Conservation (phyloP, 1,284 basidiomycete species). For the Spongispora temasekensis region DNA sequence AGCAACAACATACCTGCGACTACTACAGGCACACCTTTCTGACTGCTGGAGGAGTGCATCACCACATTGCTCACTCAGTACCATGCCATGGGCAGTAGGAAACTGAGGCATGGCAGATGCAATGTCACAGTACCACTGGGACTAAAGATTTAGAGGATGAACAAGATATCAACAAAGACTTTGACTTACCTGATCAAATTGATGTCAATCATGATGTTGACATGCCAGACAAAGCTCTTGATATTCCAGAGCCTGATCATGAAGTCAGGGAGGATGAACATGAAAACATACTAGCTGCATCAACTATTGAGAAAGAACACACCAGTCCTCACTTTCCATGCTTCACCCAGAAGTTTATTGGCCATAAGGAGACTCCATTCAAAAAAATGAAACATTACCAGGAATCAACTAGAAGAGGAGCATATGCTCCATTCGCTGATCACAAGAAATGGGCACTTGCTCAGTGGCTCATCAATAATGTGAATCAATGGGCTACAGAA, state of each 20-base stretch:
- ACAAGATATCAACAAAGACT: not conserved
- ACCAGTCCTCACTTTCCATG: not conserved
- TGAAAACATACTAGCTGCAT: not conserved
- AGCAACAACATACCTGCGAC: not conserved
- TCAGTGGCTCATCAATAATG: constrained; percentile 8
- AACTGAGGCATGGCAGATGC: not conserved
- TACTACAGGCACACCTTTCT: not conserved
- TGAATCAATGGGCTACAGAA: not conserved
- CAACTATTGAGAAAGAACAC: not conserved
- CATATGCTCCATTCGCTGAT: not conserved
- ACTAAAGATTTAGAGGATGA: not conserved
- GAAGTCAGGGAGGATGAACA: not conserved
- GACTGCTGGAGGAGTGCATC: not conserved
- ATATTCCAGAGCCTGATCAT: not conserved
- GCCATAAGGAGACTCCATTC: not conserved
- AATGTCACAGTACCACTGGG: not conserved
- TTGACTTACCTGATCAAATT: too few relatives aligned
- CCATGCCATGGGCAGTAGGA: not conserved
- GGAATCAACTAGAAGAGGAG: not conserved
- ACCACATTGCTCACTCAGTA: not conserved
- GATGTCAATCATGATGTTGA: not conserved
- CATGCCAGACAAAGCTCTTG: not conserved
- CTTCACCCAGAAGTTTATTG: not conserved
- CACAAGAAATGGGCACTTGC: constrained; percentile 6
- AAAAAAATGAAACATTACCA: not conserved